Evolutionary conservation across 345 rosid genomes (phyloP).

Genomic region (Arabidopsis arenosa): DNA sequence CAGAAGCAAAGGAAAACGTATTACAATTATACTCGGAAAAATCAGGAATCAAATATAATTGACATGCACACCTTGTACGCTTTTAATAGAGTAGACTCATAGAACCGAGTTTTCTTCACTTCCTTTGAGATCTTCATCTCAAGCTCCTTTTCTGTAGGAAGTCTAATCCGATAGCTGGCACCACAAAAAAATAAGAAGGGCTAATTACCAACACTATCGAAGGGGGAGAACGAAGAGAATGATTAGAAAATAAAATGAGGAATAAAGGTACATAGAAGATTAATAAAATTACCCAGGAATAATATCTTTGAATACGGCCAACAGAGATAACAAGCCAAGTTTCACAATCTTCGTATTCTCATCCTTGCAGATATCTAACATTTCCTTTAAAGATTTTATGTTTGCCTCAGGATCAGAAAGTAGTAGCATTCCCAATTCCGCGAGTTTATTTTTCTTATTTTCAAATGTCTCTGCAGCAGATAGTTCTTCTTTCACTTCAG

Average conservation of each 20-base stretch:
- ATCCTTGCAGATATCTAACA: constrained; percentile 69
- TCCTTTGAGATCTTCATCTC: constrained; percentile 99
- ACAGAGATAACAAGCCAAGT: constrained; percentile 75
- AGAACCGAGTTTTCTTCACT: constrained; percentile 82
- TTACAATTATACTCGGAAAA: constrained; percentile 16
- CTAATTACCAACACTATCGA: constrained; percentile 5
- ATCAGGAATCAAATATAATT: not conserved
- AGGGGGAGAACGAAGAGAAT: constrained; percentile 10
- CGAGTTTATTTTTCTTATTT: constrained; percentile 69
- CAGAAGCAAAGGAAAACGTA: constrained; percentile 19
- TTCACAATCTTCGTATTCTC: constrained; percentile 63
- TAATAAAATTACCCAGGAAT: constrained; percentile 77
- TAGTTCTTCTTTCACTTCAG: constrained; percentile 88
- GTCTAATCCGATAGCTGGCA: constrained; percentile 90
- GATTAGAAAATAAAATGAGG: constrained; percentile 5
- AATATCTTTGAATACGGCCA: constrained; percentile 92
- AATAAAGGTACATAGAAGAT: constrained; percentile 8
- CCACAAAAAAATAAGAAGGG: constrained; percentile 17
- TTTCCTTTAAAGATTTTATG: constrained; percentile 75
- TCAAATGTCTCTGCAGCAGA: constrained; percentile 78
- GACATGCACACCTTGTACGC: constrained; percentile 72
- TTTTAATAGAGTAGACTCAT: constrained; percentile 82
- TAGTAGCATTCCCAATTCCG: constrained; percentile 78
- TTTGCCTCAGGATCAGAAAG: constrained; percentile 81
- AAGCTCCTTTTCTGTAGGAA: constrained; percentile 94